phyloP scores from a whole-genome alignment of 2,329 filamentous ascomycete genomes.

The Anisogramma anomala region DNA sequence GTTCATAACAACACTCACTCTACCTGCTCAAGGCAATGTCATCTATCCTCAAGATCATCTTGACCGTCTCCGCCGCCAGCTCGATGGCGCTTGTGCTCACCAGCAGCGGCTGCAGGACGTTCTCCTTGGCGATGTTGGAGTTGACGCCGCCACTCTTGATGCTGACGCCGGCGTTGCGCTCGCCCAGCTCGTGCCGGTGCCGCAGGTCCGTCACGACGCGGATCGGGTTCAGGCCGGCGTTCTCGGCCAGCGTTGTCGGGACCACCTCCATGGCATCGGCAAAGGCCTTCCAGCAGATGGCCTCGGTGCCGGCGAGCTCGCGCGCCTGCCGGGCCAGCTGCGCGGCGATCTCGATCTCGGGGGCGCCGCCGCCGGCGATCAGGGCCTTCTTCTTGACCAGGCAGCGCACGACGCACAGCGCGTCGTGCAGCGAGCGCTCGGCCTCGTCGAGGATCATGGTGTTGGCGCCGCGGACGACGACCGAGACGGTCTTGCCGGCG shows the following conservation, averaged over 20 bases:
- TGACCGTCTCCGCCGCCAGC: constrained; percentile 93
- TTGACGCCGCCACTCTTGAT: constrained; percentile 97
- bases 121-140: constrained; percentile 92
- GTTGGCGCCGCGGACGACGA: constrained; percentile 92
- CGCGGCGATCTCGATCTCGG: constrained; percentile 92
- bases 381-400: constrained; percentile 99
- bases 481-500: constrained; percentile 78
- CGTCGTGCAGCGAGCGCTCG: constrained; percentile 91
- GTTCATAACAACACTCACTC: too few species aligned
- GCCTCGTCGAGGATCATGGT: constrained; percentile 90
- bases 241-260: constrained; percentile 92
- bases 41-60: constrained; percentile 70
- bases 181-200: constrained; percentile 86
- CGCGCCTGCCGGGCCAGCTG: constrained; percentile 73
- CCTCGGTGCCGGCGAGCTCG: constrained; percentile 77
- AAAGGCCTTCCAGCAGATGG: constrained; percentile 98
- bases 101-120: constrained; percentile 87
- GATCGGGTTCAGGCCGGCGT: constrained; percentile 95
- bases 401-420: constrained; percentile 92
- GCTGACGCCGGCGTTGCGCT: constrained; percentile 92
- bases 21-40: constrained; percentile 55
- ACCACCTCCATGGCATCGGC: constrained; percentile 96
- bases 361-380: constrained; percentile 89
- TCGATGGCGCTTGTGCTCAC: constrained; percentile 97
- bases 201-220: constrained; percentile 95